Evolutionary conservation across 805 yeast genomes (phyloP).

Genomic region (Wickerhamiella vanderwaltii): DNA sequence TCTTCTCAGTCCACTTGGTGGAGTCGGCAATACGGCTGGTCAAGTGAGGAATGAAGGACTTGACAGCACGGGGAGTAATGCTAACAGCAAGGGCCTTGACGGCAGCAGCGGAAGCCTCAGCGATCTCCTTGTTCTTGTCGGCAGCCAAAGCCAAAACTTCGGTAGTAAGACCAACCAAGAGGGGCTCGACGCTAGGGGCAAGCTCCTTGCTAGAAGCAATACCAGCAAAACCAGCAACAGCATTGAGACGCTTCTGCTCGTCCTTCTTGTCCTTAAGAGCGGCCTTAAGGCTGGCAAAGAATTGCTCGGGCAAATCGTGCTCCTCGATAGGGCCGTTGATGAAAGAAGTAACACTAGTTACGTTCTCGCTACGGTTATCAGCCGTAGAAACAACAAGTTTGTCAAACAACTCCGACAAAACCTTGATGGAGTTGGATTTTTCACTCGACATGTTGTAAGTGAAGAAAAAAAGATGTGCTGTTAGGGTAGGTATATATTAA

Average conservation of each 20-base stretch:
- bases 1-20: constrained; percentile 96
- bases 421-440: constrained; percentile 37
- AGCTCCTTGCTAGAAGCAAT: constrained; percentile 65
- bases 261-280: constrained; percentile 76
- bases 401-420: constrained; percentile 84
- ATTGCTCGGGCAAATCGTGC: constrained; percentile 90
- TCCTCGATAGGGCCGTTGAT: constrained; percentile 95
- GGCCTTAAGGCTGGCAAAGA: constrained; percentile 64
- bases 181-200: constrained; percentile 93
- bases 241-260: constrained; percentile 50
- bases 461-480: constrained; percentile 5
- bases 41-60: constrained; percentile 75
- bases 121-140: constrained; percentile 74
- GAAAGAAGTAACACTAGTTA: constrained; percentile 81
- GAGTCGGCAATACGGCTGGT: constrained; percentile 52
- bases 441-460: constrained; percentile 17
- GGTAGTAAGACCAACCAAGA: constrained; percentile 63
- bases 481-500: constrained; percentile 13
- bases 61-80: constrained; percentile 86
- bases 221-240: constrained; percentile 71
- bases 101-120: constrained; percentile 64
- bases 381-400: constrained; percentile 77
- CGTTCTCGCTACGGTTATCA: constrained; percentile 75
- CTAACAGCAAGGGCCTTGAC: constrained; percentile 65
- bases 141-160: constrained; percentile 69